Evolutionary conservation across 257 asterid genomes (phyloP).

Genomic region (Gentiana straminea): DNA sequence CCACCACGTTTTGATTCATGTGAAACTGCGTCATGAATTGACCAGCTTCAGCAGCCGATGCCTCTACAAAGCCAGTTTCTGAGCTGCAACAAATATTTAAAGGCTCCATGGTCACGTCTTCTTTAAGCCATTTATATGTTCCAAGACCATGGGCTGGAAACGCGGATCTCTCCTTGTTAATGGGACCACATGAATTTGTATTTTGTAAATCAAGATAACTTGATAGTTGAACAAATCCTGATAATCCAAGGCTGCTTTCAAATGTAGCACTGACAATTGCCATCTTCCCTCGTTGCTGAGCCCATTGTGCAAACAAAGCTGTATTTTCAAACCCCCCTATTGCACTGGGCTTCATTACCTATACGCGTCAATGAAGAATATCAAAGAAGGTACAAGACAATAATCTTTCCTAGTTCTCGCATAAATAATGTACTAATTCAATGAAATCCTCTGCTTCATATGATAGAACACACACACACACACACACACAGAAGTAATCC

Average conservation of each 20-base stretch:
- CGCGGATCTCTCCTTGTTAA: slow-evolving; percentile 35
- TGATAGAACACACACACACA: too few relatives aligned
- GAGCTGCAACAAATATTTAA: slow-evolving; percentile 37
- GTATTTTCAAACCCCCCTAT: slow-evolving; percentile 93
- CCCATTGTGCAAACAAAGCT: slow-evolving; percentile 78
- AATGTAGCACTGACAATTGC: slow-evolving; percentile 84
- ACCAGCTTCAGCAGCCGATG: slow-evolving; percentile 63
- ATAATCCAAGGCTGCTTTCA: slow-evolving; percentile 71
- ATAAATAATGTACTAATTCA: too few relatives aligned
- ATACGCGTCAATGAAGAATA: slow-evolving; percentile 6
- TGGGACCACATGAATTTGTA: slow-evolving; percentile 32
- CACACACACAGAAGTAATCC: too few relatives aligned
- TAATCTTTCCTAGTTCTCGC: neutral
- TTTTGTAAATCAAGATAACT: slow-evolving; percentile 61
- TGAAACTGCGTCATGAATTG: slow-evolving; percentile 43
- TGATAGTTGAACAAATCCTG: slow-evolving; percentile 74
- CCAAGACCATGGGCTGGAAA: slow-evolving; percentile 77
- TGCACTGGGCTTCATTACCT: slow-evolving; percentile 93
- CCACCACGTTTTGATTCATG: slow-evolving; percentile 41
- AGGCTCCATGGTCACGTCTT: slow-evolving; percentile 46
- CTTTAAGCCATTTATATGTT: slow-evolving; percentile 84
- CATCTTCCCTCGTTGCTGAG: slow-evolving; percentile 76
- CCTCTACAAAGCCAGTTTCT: slow-evolving; percentile 36
- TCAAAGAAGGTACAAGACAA: slow-evolving; percentile 4
- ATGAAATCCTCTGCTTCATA: too few relatives aligned